These are phyloP conservation scores for Pistacia atlantica DNA, from an alignment of 345 rosid species.

Conservation along the genomic window DNA sequence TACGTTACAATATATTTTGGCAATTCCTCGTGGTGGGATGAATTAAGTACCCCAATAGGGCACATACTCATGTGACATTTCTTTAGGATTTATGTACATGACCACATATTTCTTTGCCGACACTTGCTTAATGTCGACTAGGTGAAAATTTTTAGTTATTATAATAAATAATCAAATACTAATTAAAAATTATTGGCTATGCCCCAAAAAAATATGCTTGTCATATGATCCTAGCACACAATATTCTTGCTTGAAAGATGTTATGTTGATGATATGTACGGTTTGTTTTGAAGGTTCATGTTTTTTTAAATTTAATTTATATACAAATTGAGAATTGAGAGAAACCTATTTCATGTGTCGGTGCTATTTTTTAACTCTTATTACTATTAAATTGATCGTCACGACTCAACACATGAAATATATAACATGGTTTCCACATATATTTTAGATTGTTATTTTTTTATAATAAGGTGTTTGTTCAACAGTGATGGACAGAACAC, in stretches of 20 bases:
- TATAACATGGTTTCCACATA: background rate
- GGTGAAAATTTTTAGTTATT: background rate
- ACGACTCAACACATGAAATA: background rate
- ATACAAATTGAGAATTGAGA: background rate
- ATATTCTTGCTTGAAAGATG: constrained; percentile 1
- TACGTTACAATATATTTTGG: no score
- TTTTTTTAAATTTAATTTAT: background rate
- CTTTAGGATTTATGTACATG: background rate
- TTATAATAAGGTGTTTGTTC: background rate
- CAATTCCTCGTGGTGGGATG: no score
- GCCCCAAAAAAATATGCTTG: background rate
- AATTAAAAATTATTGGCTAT: background rate
- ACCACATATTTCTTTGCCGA: constrained; percentile 24
- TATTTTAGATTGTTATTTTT: background rate
- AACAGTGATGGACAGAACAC: constrained; percentile 18
- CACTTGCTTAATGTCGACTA: constrained; percentile 21
- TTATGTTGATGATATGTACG: background rate
- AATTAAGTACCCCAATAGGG: constrained; percentile 1
- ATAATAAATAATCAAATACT: background rate
- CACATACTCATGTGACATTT: constrained; percentile 40
- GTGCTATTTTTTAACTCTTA: background rate
- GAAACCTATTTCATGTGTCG: constrained; percentile 4
- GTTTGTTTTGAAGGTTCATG: background rate
- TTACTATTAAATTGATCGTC: background rate
- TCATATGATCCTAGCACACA: background rate